These are phyloP conservation scores for Plasmodium vivax DNA, from an alignment of 169 alveolate genomes.

Conservation along the genomic window DNA sequence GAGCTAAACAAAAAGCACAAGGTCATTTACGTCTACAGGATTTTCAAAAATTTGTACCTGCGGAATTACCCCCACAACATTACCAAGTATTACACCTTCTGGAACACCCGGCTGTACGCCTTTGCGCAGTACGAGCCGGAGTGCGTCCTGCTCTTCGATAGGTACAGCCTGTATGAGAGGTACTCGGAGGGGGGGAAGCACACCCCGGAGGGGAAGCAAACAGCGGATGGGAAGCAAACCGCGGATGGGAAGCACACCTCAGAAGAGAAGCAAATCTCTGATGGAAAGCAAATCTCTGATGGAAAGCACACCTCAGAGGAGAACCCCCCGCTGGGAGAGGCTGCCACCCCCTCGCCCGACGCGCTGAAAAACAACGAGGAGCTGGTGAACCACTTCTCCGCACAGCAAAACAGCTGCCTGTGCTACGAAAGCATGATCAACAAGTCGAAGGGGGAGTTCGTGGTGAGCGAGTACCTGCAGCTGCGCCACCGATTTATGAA, in stretches of 20 bases:
- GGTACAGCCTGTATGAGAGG: conserved; percentile 44
- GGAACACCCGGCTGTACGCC: conserved; percentile 55
- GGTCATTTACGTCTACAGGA: conserved; percentile 43
- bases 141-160: conserved; percentile 53
- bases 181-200: background rate
- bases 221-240: background rate
- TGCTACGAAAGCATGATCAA: conserved; percentile 47
- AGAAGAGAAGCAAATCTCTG: no score
- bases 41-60: conserved; percentile 60
- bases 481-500: conserved; percentile 41
- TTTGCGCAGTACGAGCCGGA: conserved; percentile 74
- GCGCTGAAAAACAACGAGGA: conserved; percentile 23
- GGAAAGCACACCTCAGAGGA: background rate
- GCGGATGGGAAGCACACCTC: no score
- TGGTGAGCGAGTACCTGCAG: conserved; percentile 57
- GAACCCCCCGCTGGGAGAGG: background rate
- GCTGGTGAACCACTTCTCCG: conserved; percentile 19
- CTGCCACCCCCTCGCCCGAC: background rate
- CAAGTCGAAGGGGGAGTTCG: conserved; percentile 56
- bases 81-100: conserved; percentile 65
- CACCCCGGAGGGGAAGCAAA: background rate
- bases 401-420: conserved; percentile 21
- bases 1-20: conserved; percentile 25
- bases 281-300: background rate
- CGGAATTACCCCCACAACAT: conserved; percentile 43